A percentile compares a stretch with the other conserved stretches of the same genome.
Evolutionary conservation across 768 basidiomycete genomes (phyloP).

Genomic region (Podaxis pistillaris): DNA sequence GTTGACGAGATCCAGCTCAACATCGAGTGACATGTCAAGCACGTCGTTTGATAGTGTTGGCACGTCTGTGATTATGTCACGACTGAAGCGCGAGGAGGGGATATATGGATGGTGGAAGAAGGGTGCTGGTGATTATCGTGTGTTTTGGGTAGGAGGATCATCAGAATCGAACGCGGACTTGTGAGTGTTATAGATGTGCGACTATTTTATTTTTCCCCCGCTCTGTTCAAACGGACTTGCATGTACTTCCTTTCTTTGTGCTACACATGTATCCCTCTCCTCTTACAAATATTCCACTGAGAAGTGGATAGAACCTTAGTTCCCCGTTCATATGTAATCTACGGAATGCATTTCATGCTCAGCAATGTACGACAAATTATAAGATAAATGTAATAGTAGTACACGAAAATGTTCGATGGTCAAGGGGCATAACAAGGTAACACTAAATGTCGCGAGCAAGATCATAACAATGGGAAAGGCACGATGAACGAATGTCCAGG

Average conservation of each 20-base stretch:
- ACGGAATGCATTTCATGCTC: conserved; percentile 10
- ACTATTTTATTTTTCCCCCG: background rate
- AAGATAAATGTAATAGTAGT: conserved; percentile 11
- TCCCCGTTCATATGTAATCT: conserved; percentile 5
- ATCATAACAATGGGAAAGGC: background rate
- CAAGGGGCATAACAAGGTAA: background rate
- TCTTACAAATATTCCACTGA: no score
- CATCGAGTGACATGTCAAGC: conserved; percentile 39
- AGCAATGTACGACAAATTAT: conserved; percentile 1
- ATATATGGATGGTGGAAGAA: conserved; percentile 79
- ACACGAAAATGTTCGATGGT: background rate
- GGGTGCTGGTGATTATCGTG: conserved; percentile 71
- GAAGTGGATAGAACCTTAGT: background rate
- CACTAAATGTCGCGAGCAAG: background rate
- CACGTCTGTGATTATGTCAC: conserved; percentile 45
- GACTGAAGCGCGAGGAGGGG: conserved; percentile 56
- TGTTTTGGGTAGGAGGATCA: conserved; percentile 79
- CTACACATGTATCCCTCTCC: background rate
- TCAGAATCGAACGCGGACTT: background rate
- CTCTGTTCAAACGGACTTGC: background rate
- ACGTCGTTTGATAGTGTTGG: conserved; percentile 51
- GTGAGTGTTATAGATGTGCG: background rate
- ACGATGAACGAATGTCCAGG: background rate
- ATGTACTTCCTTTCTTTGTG: background rate
- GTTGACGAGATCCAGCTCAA: conserved; percentile 44